Base-by-base conservation (phyloP, 192 early-diverging fungal species). In the Kickxella alabastrina region DNA sequence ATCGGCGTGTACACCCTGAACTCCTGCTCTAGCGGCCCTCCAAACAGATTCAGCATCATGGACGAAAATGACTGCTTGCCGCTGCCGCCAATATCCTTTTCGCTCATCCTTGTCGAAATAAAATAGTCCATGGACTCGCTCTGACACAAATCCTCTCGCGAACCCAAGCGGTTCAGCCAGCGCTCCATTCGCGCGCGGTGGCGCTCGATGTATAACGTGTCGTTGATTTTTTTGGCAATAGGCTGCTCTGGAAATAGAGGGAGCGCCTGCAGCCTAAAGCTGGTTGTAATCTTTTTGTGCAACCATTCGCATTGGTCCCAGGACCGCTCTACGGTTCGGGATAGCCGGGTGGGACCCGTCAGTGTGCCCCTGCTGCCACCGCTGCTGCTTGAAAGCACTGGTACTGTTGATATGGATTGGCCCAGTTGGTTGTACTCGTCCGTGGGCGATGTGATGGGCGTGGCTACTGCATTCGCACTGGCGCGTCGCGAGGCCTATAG, bases 221-320 rank as follows among this genome's bases (percentile, higher is more conserved):
- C 62, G 6, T 34, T 28, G 29, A 28, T 5, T 0, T 54, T 47
- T 31, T 59, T 66, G n/a, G 38, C 10, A 34, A 38, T 55, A 6
- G 59, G 64, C 10, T 55, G 54, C 25, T 54, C 48, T n/a, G 63
- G 50, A 28, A 75, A 63, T 27, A 64, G 59, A 13, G 71, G 71
- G 21, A 75, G 64, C 2, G 48, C 59, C 54, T 75, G 71, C n/a
- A 67, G 49, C 14, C 71, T 54, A 40, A 67, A 59, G 43, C 64
- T 63, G 10, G 53, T 54, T 17, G 38, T 43, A 4, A 75, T 58
- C 35, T 53, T 62, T 18, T 66, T 49, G 14, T 75, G 59, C 47
- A 75, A 43, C 71, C 71, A 75, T 39, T 75, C 64, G 55, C 71
- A 66, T 53, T 75, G 71, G 26, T 48, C 71, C 71, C 71, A 75